phyloP scores from a whole-genome alignment of 176 grass and related monocot species.

The Triticum dicoccoides region DNA sequence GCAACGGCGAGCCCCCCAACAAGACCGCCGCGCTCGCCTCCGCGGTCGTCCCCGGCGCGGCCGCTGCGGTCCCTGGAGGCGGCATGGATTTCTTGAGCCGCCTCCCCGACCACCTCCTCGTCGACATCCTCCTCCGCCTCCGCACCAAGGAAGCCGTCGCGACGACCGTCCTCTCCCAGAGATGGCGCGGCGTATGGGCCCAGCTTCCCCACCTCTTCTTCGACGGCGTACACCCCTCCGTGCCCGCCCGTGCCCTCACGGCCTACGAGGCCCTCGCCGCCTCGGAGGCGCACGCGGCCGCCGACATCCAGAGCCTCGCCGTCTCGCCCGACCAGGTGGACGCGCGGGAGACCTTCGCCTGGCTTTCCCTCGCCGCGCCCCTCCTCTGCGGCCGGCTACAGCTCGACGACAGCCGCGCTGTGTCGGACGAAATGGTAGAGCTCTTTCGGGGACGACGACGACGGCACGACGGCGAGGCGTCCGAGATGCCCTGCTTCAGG shows the following conservation, averaged over 20 bases:
- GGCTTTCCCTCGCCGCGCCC: not conserved
- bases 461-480: not conserved
- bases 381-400: not conserved
- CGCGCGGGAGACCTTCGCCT: not conserved
- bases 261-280: not conserved
- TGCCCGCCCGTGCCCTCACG: not conserved
- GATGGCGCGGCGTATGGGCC: not conserved
- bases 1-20: not conserved
- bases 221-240: not conserved
- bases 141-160: not conserved
- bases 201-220: not conserved
- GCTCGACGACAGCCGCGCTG: not conserved
- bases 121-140: not conserved
- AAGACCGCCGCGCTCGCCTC: not conserved
- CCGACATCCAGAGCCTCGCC: not conserved
- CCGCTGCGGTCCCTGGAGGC: not conserved
- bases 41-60: not conserved
- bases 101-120: not conserved
- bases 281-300: not conserved
- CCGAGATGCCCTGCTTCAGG: not conserved
- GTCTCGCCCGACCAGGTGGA: not conserved
- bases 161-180: not conserved
- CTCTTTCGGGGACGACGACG: not conserved
- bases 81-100: not conserved
- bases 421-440: not conserved